phyloP scores from a whole-genome alignment of 164 flowering plant species.

The Aristolochia californica region DNA sequence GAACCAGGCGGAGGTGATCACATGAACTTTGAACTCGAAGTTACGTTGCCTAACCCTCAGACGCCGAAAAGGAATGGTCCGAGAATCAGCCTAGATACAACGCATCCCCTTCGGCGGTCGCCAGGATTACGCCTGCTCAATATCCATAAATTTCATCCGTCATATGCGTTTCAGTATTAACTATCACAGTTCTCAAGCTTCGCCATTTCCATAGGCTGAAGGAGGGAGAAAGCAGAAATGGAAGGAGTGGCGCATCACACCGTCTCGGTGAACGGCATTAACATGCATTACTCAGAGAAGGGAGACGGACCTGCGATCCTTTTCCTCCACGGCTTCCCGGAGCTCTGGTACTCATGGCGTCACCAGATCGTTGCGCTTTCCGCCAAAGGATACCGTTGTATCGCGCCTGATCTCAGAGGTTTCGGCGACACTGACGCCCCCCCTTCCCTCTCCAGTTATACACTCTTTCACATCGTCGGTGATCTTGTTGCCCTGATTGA shows the following conservation, averaged over 20 bases:
- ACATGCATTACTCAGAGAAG: constrained; percentile 34
- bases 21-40: too few species aligned
- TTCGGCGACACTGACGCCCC: constrained; percentile 54
- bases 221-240: background rate
- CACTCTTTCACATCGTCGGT: constrained; percentile 46
- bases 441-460: constrained; percentile 22
- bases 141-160: too few species aligned
- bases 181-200: too few species aligned
- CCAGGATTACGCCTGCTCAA: too few species aligned
- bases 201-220: too few species aligned
- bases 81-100: too few species aligned
- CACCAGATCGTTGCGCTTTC: constrained; percentile 32
- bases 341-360: constrained; percentile 38
- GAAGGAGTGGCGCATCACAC: constrained; percentile 9
- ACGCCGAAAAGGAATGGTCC: too few species aligned
- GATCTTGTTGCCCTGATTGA: constrained; percentile 59
- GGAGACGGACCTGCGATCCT: constrained; percentile 28
- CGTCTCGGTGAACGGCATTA: constrained; percentile 30
- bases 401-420: constrained; percentile 44
- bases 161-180: too few species aligned
- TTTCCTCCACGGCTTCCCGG: constrained; percentile 34
- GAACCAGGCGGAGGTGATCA: too few species aligned
- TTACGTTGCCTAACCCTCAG: too few species aligned
- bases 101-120: too few species aligned
- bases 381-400: constrained; percentile 30